These are phyloP conservation scores for Mrakia frigida DNA, from an alignment of 768 basidiomycete genomes.

Conservation along the genomic window DNA sequence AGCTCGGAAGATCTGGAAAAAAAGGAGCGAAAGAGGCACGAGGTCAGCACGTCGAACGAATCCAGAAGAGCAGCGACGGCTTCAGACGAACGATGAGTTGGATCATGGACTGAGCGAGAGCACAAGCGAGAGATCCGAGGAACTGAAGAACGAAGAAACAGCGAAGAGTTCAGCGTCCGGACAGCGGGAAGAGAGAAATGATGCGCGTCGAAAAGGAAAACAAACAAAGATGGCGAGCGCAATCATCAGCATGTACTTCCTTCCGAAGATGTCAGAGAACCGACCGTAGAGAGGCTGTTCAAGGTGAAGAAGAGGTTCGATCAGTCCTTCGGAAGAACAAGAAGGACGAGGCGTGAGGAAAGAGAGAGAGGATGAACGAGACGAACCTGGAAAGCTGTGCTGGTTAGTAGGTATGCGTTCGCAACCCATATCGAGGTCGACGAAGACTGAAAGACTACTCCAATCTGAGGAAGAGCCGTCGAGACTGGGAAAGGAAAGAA, in stretches of 20 bases:
- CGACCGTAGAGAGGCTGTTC: constrained; percentile 45
- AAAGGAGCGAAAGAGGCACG: constrained; percentile 51
- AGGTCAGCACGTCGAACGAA: background rate
- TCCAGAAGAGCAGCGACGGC: too few species aligned
- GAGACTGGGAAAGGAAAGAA: constrained; percentile 48
- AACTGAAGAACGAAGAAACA: constrained; percentile 52
- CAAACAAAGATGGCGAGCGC: constrained; percentile 48
- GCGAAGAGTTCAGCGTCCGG: constrained; percentile 51
- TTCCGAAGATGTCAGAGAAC: constrained; percentile 46
- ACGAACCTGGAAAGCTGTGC: constrained; percentile 54
- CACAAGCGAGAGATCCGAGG: constrained; percentile 61
- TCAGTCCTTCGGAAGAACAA: too few species aligned
- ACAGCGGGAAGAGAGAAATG: background rate
- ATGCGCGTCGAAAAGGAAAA: too few species aligned
- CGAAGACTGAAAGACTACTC: constrained; percentile 60
- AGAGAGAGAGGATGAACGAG: background rate
- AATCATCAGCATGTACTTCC: constrained; percentile 57
- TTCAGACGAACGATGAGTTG: constrained; percentile 53
- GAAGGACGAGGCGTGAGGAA: too few species aligned
- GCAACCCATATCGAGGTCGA: constrained; percentile 66
- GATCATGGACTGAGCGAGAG: constrained; percentile 60
- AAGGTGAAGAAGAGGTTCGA: too few species aligned
- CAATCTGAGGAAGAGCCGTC: constrained; percentile 68
- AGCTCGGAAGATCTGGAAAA: constrained; percentile 62
- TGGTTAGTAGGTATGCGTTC: constrained; percentile 56